Percentiles rank a stretch among this genome's conserved stretches.
Evolutionary conservation across 2,329 filamentous ascomycete species (phyloP).

Genomic region (Alternaria atra): DNA sequence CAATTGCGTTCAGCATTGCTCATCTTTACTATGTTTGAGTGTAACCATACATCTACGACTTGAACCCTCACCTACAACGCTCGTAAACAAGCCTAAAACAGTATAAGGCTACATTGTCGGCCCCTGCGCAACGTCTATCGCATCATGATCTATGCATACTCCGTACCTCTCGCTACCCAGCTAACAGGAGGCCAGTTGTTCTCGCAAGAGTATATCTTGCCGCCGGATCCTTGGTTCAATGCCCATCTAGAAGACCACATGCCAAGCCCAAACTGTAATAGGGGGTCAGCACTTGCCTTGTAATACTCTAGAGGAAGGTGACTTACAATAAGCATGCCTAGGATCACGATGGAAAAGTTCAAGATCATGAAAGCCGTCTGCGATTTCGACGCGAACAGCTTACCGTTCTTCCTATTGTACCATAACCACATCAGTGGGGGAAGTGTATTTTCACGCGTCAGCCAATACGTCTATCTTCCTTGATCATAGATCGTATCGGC

Average conservation of each 20-base stretch:
- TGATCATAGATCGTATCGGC: not conserved
- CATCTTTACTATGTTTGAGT: not conserved
- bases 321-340: slow-evolving; percentile 45
- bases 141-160: slow-evolving; percentile 4
- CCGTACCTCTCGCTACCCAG: slow-evolving; percentile 16
- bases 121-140: not conserved
- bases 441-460: slow-evolving; percentile 46
- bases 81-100: not conserved
- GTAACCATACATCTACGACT: not conserved
- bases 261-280: slow-evolving; percentile 36
- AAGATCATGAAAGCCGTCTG: slow-evolving; percentile 58
- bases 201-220: slow-evolving; percentile 41
- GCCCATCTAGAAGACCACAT: slow-evolving; percentile 42
- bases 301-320: not conserved
- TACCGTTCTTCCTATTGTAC: slow-evolving; percentile 53
- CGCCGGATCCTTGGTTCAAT: slow-evolving; percentile 32
- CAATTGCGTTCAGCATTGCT: not conserved
- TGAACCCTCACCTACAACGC: not conserved
- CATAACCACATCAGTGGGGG: slow-evolving; percentile 59
- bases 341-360: slow-evolving; percentile 54
- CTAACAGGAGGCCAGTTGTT: slow-evolving; percentile 41
- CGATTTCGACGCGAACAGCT: slow-evolving; percentile 48
- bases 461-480: not conserved
- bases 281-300: not conserved
- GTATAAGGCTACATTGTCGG: not conserved